A percentile compares a stretch with the other conserved stretches of the same genome.
These are phyloP conservation scores for Staphylotrichum tortipilum DNA, from an alignment of 495 filamentous ascomycete species.

Conservation along the genomic window DNA sequence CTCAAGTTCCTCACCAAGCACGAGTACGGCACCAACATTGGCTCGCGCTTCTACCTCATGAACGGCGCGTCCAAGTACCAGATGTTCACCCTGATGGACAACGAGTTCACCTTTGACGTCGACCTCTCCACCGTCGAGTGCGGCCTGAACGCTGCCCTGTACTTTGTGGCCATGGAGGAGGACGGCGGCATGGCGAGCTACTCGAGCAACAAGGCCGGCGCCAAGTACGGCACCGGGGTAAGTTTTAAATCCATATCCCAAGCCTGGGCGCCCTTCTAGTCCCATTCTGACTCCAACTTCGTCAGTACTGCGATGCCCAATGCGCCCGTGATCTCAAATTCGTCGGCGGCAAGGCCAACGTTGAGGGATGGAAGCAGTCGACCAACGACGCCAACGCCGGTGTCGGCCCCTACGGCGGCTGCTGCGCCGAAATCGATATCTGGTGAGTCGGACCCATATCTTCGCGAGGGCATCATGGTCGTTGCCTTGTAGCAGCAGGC, in stretches of 20 bases:
- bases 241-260: no score
- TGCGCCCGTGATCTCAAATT: conserved; percentile 49
- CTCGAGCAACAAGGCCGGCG: conserved; percentile 47
- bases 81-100: conserved; percentile 48
- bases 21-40: conserved; percentile 45
- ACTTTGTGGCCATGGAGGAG: conserved; percentile 51
- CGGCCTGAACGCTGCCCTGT: conserved; percentile 50
- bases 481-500: no score
- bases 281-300: conserved; percentile 6
- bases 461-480: no score
- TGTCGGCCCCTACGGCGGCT: conserved; percentile 40
- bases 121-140: conserved; percentile 45
- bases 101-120: conserved; percentile 54
- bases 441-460: no score
- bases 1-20: conserved; percentile 52
- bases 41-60: conserved; percentile 52
- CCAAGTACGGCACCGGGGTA: conserved; percentile 49
- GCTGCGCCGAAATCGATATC: conserved; percentile 70
- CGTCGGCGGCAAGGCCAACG: conserved; percentile 48
- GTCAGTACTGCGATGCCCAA: conserved; percentile 49
- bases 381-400: conserved; percentile 49
- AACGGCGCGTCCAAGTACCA: conserved; percentile 44
- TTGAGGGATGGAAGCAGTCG: conserved; percentile 38
- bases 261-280: no score
- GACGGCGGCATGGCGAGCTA: conserved; percentile 47